Base-by-base conservation (phyloP, 2,329 filamentous ascomycete species). In the Dothistroma septosporum region DNA sequence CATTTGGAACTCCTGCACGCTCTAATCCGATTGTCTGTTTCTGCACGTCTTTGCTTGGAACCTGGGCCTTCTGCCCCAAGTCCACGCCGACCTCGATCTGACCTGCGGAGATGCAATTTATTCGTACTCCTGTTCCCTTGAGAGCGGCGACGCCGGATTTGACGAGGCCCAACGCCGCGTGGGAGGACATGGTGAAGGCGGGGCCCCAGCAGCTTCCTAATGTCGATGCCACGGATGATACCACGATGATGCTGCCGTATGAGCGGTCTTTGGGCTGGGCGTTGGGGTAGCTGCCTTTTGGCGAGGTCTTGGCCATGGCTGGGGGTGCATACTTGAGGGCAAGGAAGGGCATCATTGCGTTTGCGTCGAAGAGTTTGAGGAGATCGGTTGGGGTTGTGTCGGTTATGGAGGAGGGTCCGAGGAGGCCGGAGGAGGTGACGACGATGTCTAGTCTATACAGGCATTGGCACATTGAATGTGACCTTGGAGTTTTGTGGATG, bases 221-320 rank as follows among this genome's bases (percentile, higher is more conserved):
- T 22, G 80, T 82, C 28, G 79, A 81, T 1, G 84, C 84, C 0
- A 85, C 83, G 49, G 77, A 80, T 19, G 79, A 80, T 2, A 87
- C 83, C n/a, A 87, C 83, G 48, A 87, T 79, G 60, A 87, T 86
- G 64, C 79, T 83, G 2, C 85, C 85, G 67, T 87, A 87, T n/a
- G 78, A 76, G 53, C 80, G 77, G 65, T 82, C 80, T 67, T 87
- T 87, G 0, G 83, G 82, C 12, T 83, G 81, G 0, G 85, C 85
- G 66, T 87, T 87, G 0, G 82, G 77, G 67, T 87, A 87, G 48
- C 70, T 78, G 8, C 81, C 78, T 48, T 82, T 81, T 0, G 79
- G 76, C 0, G 81, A 82, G 7, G 81, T 79, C 70, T 87, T 87
- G 19, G 75, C 78, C 85, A 87, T 87, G 1, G 85, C 85, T 2